A percentile compares a stretch with the other conserved stretches of the same genome.
Conservation (phyloP, 139 green algal species). For the Micromonas pusilla region DNA sequence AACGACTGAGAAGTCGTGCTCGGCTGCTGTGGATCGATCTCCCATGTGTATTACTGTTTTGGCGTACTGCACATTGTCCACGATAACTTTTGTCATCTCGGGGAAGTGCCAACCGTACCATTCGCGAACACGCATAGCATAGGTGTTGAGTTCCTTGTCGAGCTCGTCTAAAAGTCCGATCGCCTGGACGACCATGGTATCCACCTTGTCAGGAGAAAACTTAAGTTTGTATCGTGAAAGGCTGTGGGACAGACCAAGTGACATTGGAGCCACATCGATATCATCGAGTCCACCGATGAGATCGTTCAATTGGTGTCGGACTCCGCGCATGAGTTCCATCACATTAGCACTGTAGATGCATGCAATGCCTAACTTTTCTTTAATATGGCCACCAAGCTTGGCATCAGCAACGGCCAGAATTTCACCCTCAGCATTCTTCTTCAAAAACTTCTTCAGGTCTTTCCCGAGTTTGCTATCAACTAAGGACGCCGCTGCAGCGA, state of each 20-base stretch:
- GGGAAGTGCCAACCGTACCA: constrained; percentile 99
- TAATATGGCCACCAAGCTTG: constrained; percentile 94
- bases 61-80: constrained; percentile 96
- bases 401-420: constrained; percentile 87
- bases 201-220: constrained; percentile 98
- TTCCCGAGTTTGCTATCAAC: constrained; percentile 96
- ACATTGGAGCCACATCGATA: constrained; percentile 83
- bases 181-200: constrained; percentile 99
- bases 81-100: constrained; percentile 90
- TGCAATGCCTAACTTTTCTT: constrained; percentile 95
- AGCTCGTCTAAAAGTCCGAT: constrained; percentile 96
- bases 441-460: constrained; percentile 96
- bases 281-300: constrained; percentile 73
- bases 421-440: constrained; percentile 82
- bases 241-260: constrained; percentile 87
- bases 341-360: constrained; percentile 70
- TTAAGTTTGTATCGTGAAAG: constrained; percentile 99
- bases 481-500: constrained; percentile 81
- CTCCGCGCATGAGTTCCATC: constrained; percentile 79
- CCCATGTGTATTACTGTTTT: constrained; percentile 69
- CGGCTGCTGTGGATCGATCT: constrained; percentile 60
- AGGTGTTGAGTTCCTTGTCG: constrained; percentile 99
- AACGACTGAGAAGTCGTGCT: constrained; percentile 75
- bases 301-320: constrained; percentile 77
- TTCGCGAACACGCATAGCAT: constrained; percentile 96